Conservation (phyloP, 495 filamentous ascomycete species). For the Collariella sp. region DNA sequence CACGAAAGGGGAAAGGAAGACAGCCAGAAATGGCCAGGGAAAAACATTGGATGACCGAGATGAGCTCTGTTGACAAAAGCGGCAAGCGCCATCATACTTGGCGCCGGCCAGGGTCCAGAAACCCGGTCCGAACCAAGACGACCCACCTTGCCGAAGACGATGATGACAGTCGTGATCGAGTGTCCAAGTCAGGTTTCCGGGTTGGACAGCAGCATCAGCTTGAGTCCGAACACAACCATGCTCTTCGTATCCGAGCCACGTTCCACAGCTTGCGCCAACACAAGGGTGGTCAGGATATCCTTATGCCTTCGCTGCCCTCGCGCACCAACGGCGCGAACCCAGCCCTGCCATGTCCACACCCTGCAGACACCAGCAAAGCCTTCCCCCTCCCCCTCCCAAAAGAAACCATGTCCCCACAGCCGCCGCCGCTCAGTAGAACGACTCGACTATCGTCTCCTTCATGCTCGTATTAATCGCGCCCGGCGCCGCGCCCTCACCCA, state of each 20-base stretch:
- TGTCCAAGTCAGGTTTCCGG: too few relatives aligned
- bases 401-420: background rate
- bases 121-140: background rate
- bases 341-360: background rate
- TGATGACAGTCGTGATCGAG: too few relatives aligned
- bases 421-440: constrained; percentile 64
- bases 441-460: constrained; percentile 98
- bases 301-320: background rate
- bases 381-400: background rate
- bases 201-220: background rate
- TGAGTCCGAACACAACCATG: background rate
- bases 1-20: background rate
- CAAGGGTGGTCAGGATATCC: background rate
- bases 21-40: background rate
- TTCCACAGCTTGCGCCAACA: background rate
- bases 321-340: constrained; percentile 1
- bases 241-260: background rate
- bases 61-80: background rate
- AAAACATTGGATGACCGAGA: background rate
- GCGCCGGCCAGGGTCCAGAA: background rate
- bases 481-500: constrained; percentile 79
- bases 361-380: background rate
- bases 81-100: background rate
- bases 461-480: constrained; percentile 65
- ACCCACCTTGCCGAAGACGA: background rate